phyloP scores from a whole-genome alignment of 331 rosid genomes.

The Rosa hybrid region DNA sequence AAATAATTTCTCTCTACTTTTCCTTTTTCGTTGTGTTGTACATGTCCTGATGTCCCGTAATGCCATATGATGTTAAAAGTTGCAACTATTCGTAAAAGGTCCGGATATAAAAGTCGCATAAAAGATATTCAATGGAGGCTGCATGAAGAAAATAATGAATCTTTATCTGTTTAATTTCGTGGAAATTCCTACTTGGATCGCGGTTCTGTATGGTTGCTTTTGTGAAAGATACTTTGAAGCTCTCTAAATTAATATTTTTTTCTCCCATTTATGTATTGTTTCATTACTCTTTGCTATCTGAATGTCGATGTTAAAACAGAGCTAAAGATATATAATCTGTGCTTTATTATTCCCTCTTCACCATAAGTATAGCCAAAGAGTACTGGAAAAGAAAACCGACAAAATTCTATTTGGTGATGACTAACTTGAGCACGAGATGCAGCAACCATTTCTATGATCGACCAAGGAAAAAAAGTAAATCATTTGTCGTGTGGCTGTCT shows the following conservation, averaged over 20 bases:
- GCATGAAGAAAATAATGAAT: not conserved
- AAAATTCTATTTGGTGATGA: conserved; percentile 6
- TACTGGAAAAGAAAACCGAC: not conserved
- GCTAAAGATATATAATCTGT: not conserved
- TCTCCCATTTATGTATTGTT: not conserved
- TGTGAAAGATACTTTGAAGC: not conserved
- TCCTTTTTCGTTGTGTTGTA: not conserved
- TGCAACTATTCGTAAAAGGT: not conserved
- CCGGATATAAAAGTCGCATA: not conserved
- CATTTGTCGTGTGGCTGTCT: not conserved
- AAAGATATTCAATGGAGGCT: not conserved
- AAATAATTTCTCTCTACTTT: not conserved
- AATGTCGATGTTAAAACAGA: not conserved
- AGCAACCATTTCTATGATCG: not conserved
- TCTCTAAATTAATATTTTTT: not conserved
- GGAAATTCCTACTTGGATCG: not conserved
- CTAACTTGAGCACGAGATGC: not conserved
- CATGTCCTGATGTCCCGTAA: not conserved
- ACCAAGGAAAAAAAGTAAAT: not conserved
- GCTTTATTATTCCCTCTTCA: not conserved
- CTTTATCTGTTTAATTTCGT: not conserved
- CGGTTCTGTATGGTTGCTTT: conserved; percentile 3
- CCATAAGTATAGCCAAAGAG: not conserved
- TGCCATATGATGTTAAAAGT: too few species aligned
- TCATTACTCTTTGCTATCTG: not conserved